Conservation (phyloP, 164 flowering plant genomes). For the Pachysandra terminalis region DNA sequence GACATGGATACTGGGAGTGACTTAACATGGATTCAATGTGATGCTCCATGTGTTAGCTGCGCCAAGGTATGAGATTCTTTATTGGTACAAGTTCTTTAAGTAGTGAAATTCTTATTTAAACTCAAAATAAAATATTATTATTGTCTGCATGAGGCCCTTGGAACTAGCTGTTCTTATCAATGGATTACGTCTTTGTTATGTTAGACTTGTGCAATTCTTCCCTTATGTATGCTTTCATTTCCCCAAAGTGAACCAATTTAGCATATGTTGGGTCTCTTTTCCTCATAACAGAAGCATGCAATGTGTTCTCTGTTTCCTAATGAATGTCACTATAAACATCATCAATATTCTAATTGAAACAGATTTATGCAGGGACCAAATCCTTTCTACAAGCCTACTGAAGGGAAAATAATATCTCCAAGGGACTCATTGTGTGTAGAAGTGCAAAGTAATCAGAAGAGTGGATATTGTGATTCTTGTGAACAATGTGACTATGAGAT, state of each 20-base stretch:
- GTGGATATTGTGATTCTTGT: constrained; percentile 40
- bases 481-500: constrained; percentile 79
- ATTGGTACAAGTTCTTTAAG: not conserved
- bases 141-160: not conserved
- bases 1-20: constrained; percentile 91
- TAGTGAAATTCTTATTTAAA: not conserved
- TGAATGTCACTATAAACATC: not conserved
- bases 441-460: constrained; percentile 36
- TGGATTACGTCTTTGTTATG: not conserved
- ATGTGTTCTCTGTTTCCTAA: not conserved
- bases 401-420: constrained; percentile 35
- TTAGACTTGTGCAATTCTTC: not conserved
- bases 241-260: not conserved
- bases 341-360: constrained; percentile 14
- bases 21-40: constrained; percentile 87
- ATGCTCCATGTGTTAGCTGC: constrained; percentile 81
- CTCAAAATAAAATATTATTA: not conserved
- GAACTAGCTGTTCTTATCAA: not conserved
- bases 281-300: not conserved
- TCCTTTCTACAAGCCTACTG: constrained; percentile 61
- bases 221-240: not conserved
- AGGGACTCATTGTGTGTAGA: constrained; percentile 57
- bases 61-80: constrained; percentile 26
- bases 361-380: constrained; percentile 61
- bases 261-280: not conserved